Evolutionary conservation across 106 monocot species (phyloP).

Genomic region (Gastrodia elata): DNA sequence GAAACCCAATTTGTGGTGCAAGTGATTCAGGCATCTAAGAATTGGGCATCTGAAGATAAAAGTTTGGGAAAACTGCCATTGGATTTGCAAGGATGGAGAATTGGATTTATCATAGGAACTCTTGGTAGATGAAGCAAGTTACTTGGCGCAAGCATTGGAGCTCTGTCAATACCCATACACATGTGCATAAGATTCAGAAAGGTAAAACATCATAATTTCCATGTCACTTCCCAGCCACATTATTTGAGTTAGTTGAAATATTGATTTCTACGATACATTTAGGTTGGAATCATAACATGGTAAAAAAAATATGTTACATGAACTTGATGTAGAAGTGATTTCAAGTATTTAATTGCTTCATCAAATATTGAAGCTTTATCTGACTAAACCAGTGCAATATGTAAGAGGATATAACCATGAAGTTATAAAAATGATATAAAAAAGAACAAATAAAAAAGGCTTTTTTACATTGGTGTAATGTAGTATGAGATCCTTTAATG

Average conservation of each 20-base stretch:
- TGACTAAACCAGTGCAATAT: slow-evolving; percentile 17
- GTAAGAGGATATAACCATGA: neutral
- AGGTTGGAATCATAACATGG: too few species aligned
- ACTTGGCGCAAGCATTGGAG: slow-evolving; percentile 26
- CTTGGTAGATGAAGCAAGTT: slow-evolving; percentile 32
- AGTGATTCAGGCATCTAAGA: too few species aligned
- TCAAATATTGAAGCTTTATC: slow-evolving; percentile 83
- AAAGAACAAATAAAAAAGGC: too few species aligned
- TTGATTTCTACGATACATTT: too few species aligned
- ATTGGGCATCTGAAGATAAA: slow-evolving; percentile 24
- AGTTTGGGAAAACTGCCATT: slow-evolving; percentile 13
- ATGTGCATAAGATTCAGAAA: slow-evolving; percentile 45
- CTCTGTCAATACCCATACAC: slow-evolving; percentile 29
- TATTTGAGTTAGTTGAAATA: slow-evolving; percentile 24
- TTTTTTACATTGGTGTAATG: slow-evolving; percentile 10
- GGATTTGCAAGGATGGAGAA: slow-evolving; percentile 9
- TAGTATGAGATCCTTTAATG: slow-evolving; percentile 8
- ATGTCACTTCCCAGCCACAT: slow-evolving; percentile 96
- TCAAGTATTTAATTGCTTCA: slow-evolving; percentile 75
- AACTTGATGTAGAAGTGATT: slow-evolving; percentile 52
- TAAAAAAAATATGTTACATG: too few species aligned
- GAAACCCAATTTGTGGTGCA: slow-evolving; percentile 27
- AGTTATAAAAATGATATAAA: neutral
- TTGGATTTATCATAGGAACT: slow-evolving; percentile 26
- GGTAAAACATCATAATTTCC: slow-evolving; percentile 68